Base-by-base conservation (phyloP, 163 green algal genomes). In the Scenedesmus sp. region DNA sequence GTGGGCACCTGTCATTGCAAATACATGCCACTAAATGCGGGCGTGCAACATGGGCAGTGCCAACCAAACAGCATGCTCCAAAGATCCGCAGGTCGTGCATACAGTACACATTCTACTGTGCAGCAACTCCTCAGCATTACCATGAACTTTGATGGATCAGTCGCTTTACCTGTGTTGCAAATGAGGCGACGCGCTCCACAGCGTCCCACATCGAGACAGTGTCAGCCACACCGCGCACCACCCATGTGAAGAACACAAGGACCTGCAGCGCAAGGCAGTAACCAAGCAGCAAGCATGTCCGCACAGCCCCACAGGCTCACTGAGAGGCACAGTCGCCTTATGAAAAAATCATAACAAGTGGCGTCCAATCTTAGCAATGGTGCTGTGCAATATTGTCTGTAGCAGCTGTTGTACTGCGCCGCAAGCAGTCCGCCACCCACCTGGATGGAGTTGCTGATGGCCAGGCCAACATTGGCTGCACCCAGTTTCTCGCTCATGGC, bases 371-470 rank as follows among this genome's bases (percentile, higher is more conserved):
- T 46, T 46, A 46, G 34, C 34, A 46, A 46, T 46, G 34, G 34
- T 46, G 34, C 34, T 46, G 34, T 46, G 34, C 34, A 46, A 0
- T 46, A 46, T 0, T 46, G 34, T 46, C 34, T 46, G 34, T 46
- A 46, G 34, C 34, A 46, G 34, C 34, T 46, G 34, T 46, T 76
- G 66, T 76, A n/a, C 2, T 9, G 66, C 2, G 82, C 56, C 55
- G 55, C 4, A n/a, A 2, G 46, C 2, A 57, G 52, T 59, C 46
- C 4, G 74, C 7, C 18, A 52, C 83, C 1, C 77, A 94, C 92
- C 95, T 97, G 95, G 90, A 97, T 97, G 90, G 94, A 96, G 92
- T 97, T 96, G 81, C 93, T 96, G 91, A 97, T 96, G 23, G 95
- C 95, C 20, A 97, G 92, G 4, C 95, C 95, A 3, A 97, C 95